Base-by-base conservation (phyloP, 2,329 filamentous ascomycete species). In the Sporothrix dimorphospora region DNA sequence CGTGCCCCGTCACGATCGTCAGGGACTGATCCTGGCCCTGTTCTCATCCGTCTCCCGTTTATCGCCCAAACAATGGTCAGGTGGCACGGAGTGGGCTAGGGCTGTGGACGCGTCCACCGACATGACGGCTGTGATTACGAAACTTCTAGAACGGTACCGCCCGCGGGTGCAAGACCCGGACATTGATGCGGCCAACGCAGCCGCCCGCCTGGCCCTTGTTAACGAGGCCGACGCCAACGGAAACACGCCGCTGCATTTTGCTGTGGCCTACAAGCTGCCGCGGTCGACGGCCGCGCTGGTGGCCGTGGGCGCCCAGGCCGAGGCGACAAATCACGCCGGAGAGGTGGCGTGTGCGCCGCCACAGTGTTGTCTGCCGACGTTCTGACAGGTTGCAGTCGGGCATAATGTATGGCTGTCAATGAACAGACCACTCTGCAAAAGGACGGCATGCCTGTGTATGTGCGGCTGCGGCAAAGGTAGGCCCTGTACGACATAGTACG, bases 171-270 rank as follows among this genome's bases (percentile, higher is more conserved):
- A 34, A 42, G 38, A 19, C 49, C 55, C 24, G 66, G 34, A 65
- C 61, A 65, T 47, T 40, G 61, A 65, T 65, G 61, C 61, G 61
- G 38, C 45, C 45, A 65, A 65, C 66, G 66, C 49, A 40, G 68
- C 68, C 53, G 47, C 30, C 51, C 68, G 68, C 21, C 51, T 61
- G 53, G 51, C 21, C 38, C 51, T 59, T 53, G 14, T 70, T 21
- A 61, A 61, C 24, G 68, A 70, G 68, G 53, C 68, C 51, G 53
- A 59, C 68, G 47, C 27, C 27, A 47, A 59, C 53, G 68, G 68
- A 40, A 70, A 70, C 68, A 70, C 53, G 14, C 21, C 68, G 38
- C 68, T 70, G 38, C 68, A 70, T 53, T 49, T 70, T 30, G 27
- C 68, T 21, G 30, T 42, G 53, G 51, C 51, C 19, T 70, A 70